Base-by-base conservation (phyloP, 202 grass and related monocot species). In the Miscanthus sacchariflorus region DNA sequence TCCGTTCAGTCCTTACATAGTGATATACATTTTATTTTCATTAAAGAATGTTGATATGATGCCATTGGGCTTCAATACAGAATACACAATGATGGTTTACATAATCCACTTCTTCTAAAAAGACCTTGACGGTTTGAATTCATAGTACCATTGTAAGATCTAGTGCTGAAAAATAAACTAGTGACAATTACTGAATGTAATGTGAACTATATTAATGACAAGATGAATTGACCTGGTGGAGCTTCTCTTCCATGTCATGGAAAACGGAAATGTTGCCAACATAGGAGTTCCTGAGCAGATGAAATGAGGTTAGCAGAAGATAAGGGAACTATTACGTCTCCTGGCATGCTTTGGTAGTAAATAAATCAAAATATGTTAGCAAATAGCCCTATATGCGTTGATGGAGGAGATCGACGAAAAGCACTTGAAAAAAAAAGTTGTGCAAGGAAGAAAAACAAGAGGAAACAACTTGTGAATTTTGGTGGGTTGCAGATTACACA, bases 231-330 rank as follows among this genome's bases (percentile, higher is more conserved):
- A 98, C 97, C 97, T 96, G 93, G 52, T 71, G 78, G 56, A 99
- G 86, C 83, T 96, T 93, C 83, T 93, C 86, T 88, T 99, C 97
- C 23, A 99, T 92, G 25, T 95, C 94, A 77, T 72, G 72, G 25
- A 99, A 99, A 86, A 99, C 2, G 25, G 85, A 90, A 68, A 99
- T 88, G 78, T 99, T 99, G 44, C 97, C 97, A 58, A 99, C 91
- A 78, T 93, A 96, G 40, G 97, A 99, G 27, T 90, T 93, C 87
- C 97, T 99, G 88, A 66, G 44, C 58, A 94, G 85, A 81, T 21
- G 85, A 83, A 69, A 52, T 28, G 84, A 86, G 35, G 66, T 90
- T 76, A 90, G 28, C 39, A 88, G 12, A 42, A 64, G 19, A 79
- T 78, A 35, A 76, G 40, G 65, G 43, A 90, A 77, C 27, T 28